Percentiles rank a stretch among this genome's conserved stretches.
Evolutionary conservation across 176 grass and related monocot species (phyloP).

Genomic region (Bromus sterilis): DNA sequence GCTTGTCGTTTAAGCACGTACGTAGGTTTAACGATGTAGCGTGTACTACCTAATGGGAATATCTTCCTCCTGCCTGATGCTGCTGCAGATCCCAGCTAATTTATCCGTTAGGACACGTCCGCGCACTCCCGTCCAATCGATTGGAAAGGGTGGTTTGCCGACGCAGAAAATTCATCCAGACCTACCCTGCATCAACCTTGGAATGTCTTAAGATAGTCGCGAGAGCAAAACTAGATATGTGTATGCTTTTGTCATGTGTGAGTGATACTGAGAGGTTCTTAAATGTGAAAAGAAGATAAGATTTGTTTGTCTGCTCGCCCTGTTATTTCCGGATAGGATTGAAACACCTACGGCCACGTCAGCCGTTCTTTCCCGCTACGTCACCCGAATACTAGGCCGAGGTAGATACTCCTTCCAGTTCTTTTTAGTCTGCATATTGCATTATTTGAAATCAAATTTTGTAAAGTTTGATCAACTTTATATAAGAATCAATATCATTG

Average conservation of each 20-base stretch:
- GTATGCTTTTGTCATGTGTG: no score
- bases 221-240: background rate
- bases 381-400: no score
- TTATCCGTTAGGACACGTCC: background rate
- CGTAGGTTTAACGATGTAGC: background rate
- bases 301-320: background rate
- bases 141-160: background rate
- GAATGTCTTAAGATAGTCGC: background rate
- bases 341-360: background rate
- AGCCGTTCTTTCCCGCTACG: no score
- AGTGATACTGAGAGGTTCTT: no score
- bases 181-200: background rate
- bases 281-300: no score
- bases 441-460: no score
- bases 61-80: conserved; percentile 16
- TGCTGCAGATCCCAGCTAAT: background rate
- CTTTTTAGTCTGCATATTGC: no score
- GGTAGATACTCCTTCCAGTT: no score
- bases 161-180: background rate
- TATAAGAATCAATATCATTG: no score
- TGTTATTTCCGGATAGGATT: background rate
- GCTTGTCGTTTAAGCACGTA: conserved; percentile 49
- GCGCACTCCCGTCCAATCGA: background rate
- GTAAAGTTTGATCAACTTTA: no score
- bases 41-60: conserved; percentile 5